Conservation (phyloP, 331 rosid genomes). For the Cydonia oblonga region DNA sequence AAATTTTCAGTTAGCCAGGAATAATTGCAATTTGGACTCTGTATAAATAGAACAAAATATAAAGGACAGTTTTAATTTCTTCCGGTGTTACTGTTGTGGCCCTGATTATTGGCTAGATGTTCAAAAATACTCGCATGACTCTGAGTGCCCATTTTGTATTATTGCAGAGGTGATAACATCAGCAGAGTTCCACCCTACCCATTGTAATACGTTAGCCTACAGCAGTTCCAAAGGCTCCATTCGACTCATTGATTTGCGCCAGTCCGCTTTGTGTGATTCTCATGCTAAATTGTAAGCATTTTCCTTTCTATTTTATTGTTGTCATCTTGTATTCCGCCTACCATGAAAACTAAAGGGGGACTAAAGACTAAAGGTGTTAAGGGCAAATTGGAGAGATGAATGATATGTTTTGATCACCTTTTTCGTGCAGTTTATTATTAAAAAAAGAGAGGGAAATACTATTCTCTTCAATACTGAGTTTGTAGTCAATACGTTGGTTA, state of each 20-base stretch:
- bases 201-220: slow-evolving; percentile 89
- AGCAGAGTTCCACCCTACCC: slow-evolving; percentile 96
- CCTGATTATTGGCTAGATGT: background rate
- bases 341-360: background rate
- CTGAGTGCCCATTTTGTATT: slow-evolving; percentile 6
- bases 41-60: background rate
- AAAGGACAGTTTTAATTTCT: background rate
- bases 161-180: slow-evolving; percentile 98
- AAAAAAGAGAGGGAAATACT: background rate
- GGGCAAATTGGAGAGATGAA: background rate
- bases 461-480: background rate
- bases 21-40: background rate
- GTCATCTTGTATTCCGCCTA: background rate
- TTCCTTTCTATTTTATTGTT: background rate
- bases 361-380: background rate
- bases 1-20: background rate
- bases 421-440: background rate
- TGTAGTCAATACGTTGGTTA: background rate
- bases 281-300: slow-evolving; percentile 76
- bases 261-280: slow-evolving; percentile 95
- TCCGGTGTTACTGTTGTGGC: background rate
- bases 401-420: background rate
- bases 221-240: slow-evolving; percentile 99
- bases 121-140: slow-evolving; percentile 4
- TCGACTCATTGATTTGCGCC: slow-evolving; percentile 93